A percentile compares a stretch with the other conserved stretches of the same genome.
phyloP scores from a whole-genome alignment of 2,329 filamentous ascomycete genomes.

The Elsinoe necatrix region DNA sequence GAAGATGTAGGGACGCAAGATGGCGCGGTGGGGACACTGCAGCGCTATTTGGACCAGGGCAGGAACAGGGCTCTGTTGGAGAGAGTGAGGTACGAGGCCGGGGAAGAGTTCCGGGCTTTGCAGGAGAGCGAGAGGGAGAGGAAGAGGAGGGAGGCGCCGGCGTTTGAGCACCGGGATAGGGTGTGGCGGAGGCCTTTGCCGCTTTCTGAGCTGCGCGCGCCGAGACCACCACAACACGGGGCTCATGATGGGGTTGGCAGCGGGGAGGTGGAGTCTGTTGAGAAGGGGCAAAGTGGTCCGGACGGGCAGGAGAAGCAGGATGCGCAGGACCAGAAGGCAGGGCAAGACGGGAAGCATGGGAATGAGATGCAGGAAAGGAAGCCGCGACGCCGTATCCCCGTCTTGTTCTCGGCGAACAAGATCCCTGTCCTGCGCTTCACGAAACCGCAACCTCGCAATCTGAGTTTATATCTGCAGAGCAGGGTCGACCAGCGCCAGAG shows the following conservation, averaged over 20 bases:
- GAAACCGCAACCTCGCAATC: constrained; percentile 54
- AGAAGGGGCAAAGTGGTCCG: no score
- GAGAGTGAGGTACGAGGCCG: constrained; percentile 20
- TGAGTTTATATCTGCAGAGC: constrained; percentile 51
- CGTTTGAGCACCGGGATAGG: neutral
- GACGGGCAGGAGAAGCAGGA: no score
- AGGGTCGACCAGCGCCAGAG: constrained; percentile 41
- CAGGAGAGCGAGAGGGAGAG: constrained; percentile 5
- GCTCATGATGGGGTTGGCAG: no score
- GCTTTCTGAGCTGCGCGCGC: neutral
- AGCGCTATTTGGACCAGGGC: constrained; percentile 17
- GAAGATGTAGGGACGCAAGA: neutral
- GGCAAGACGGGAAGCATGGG: neutral
- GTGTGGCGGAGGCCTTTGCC: neutral
- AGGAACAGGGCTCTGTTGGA: constrained; percentile 24
- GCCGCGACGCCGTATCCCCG: constrained; percentile 40
- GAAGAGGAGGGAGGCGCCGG: constrained; percentile 16
- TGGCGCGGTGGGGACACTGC: constrained; percentile 22
- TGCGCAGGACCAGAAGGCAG: no score
- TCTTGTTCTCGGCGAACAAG: constrained; percentile 46
- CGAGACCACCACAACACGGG: no score
- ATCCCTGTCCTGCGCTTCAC: constrained; percentile 58
- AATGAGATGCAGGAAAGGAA: neutral
- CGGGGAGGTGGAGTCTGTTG: no score
- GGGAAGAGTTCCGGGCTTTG: constrained; percentile 3